Evolutionary conservation across 2,329 filamentous ascomycete species (phyloP).

Genomic region (Epichloe sibirici): DNA sequence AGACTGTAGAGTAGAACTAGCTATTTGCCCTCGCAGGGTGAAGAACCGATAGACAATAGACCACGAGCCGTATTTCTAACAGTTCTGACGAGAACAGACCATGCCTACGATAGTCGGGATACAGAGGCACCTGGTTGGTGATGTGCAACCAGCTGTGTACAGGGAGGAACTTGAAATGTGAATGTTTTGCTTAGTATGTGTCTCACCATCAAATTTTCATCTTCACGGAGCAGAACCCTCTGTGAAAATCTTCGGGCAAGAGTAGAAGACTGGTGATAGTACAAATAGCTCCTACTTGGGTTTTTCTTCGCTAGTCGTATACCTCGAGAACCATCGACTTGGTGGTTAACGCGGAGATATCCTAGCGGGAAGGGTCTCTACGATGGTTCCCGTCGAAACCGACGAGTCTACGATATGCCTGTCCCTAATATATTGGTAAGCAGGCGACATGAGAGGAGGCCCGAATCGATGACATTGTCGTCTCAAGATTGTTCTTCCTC

Average conservation of each 20-base stretch:
- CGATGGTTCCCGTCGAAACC: neutral
- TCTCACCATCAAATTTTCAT: slow-evolving; percentile 78
- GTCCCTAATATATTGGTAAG: neutral
- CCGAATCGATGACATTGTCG: neutral
- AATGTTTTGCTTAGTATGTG: slow-evolving; percentile 34
- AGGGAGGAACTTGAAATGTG: too few relatives aligned
- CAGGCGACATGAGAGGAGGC: neutral
- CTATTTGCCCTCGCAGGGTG: slow-evolving; percentile 5
- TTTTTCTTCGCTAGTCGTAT: slow-evolving; percentile 88
- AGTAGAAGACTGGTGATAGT: slow-evolving; percentile 39
- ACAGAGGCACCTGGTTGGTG: neutral
- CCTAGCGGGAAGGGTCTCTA: slow-evolving; percentile 46
- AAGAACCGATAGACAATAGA: slow-evolving; percentile 8
- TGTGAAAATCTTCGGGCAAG: slow-evolving; percentile 74
- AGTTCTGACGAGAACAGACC: neutral
- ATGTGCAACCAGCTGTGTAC: neutral
- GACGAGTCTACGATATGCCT: slow-evolving; percentile 9
- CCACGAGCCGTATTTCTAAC: slow-evolving; percentile 5
- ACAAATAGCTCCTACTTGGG: slow-evolving; percentile 28
- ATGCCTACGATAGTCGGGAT: too few relatives aligned
- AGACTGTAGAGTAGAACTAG: slow-evolving; percentile 7
- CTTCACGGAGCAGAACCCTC: slow-evolving; percentile 48
- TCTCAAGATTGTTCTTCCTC: neutral
- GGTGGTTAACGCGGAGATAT: slow-evolving; percentile 79
- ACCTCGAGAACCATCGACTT: slow-evolving; percentile 70